Percentiles rank a stretch among this genome's conserved stretches.
phyloP scores from a whole-genome alignment of 345 rosid genomes.

The Ceriops tagal region DNA sequence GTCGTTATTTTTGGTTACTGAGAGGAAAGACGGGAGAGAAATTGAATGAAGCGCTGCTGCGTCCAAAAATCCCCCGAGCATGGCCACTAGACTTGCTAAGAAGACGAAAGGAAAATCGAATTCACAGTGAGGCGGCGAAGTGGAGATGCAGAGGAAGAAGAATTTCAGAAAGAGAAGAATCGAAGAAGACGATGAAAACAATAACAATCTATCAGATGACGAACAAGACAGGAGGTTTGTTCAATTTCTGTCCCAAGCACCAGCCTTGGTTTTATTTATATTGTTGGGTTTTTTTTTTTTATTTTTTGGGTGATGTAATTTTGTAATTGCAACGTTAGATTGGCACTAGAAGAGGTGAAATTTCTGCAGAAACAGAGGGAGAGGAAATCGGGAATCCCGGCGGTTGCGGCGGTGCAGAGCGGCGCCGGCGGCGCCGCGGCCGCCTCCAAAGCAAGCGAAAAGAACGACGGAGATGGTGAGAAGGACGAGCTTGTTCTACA shows the following conservation, averaged over 20 bases:
- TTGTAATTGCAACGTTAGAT: slow-evolving; percentile 23
- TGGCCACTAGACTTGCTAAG: too few species aligned
- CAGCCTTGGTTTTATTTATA: slow-evolving; percentile 10
- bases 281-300: not conserved
- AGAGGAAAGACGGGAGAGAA: too few species aligned
- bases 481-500: slow-evolving; percentile 96
- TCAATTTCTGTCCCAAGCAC: not conserved
- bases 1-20: too few species aligned
- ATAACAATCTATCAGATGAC: slow-evolving; percentile 39
- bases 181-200: slow-evolving; percentile 41
- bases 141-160: slow-evolving; percentile 19
- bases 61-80: too few species aligned
- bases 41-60: too few species aligned
- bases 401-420: slow-evolving; percentile 40
- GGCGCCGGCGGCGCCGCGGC: slow-evolving; percentile 20
- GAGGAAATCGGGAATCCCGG: slow-evolving; percentile 75
- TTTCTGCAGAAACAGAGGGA: slow-evolving; percentile 93
- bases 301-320: not conserved
- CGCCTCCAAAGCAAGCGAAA: slow-evolving; percentile 43
- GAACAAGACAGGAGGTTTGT: slow-evolving; percentile 80
- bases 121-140: too few species aligned
- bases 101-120: not conserved
- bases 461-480: slow-evolving; percentile 77
- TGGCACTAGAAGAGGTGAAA: slow-evolving; percentile 89
- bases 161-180: slow-evolving; percentile 56